phyloP scores from a whole-genome alignment of 1,139 yeast species.

The Hanseniaspora sp. region DNA sequence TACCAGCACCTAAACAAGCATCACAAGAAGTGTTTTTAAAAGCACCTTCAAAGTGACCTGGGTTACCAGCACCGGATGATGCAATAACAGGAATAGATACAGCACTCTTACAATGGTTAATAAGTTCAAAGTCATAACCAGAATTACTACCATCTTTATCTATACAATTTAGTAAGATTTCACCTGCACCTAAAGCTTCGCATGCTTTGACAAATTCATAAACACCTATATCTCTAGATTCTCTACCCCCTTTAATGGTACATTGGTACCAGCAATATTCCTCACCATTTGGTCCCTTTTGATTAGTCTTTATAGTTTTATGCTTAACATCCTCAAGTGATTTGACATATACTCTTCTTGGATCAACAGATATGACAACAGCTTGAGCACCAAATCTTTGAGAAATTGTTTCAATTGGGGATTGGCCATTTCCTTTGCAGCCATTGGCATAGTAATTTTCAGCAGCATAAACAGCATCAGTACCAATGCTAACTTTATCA shows the following conservation, averaged over 20 bases:
- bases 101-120: constrained; percentile 60
- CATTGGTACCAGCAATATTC: constrained; percentile 85
- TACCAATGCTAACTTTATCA: constrained; percentile 91
- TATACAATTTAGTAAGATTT: constrained; percentile 78
- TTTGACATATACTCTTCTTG: constrained; percentile 66
- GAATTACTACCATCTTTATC: constrained; percentile 93
- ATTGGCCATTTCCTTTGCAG: constrained; percentile 48
- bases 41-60: constrained; percentile 79
- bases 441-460: constrained; percentile 60
- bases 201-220: constrained; percentile 78
- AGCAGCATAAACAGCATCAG: constrained; percentile 92
- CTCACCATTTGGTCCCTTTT: constrained; percentile 76
- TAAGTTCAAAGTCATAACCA: constrained; percentile 80
- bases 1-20: constrained; percentile 97
- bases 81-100: constrained; percentile 90
- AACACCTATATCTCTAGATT: constrained; percentile 80
- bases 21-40: constrained; percentile 72
- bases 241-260: constrained; percentile 92
- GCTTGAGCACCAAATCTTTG: constrained; percentile 91
- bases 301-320: constrained; percentile 46
- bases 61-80: constrained; percentile 92
- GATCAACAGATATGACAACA: constrained; percentile 93
- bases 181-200: constrained; percentile 95
- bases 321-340: constrained; percentile 50
- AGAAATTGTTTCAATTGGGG: constrained; percentile 88